Evolutionary conservation across 192 early-diverging fungal species (phyloP).

Genomic region (Coemansia sp.): DNA sequence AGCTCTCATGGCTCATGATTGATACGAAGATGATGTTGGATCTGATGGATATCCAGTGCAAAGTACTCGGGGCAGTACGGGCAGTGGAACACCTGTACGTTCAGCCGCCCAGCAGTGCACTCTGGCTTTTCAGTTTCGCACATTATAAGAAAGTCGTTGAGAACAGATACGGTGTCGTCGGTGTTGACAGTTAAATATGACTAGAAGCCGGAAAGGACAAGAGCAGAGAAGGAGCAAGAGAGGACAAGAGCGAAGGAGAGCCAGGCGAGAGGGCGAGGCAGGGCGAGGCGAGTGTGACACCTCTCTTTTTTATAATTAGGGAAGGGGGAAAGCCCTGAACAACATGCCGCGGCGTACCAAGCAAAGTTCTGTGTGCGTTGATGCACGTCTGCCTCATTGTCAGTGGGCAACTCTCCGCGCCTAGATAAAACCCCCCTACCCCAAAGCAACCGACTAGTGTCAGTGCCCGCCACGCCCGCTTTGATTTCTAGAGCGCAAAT

Average conservation of each 20-base stretch:
- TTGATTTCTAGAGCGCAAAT: not conserved
- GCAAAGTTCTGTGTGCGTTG: slow-evolving; percentile 5
- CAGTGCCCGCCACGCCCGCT: not conserved
- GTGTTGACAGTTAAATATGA: not conserved
- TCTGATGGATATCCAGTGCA: slow-evolving; percentile 49
- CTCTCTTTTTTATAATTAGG: not conserved
- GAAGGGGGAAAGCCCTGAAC: not conserved
- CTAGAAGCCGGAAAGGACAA: not conserved
- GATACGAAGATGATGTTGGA: slow-evolving; percentile 51
- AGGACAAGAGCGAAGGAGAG: not conserved
- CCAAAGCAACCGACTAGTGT: not conserved
- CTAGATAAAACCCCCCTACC: not conserved
- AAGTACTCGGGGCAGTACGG: slow-evolving; percentile 50
- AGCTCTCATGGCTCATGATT: slow-evolving; percentile 22
- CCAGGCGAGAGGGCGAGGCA: not conserved
- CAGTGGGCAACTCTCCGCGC: not conserved
- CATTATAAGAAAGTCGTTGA: not conserved
- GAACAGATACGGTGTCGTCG: not conserved
- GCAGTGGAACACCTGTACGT: slow-evolving; percentile 37
- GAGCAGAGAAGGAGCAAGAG: not conserved
- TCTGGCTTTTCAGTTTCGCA: slow-evolving; percentile 1
- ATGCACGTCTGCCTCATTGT: slow-evolving; percentile 3
- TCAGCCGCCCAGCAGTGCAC: slow-evolving; percentile 9
- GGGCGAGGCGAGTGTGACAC: not conserved
- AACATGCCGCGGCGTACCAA: slow-evolving; percentile 1